Conservation (phyloP, 1,284 basidiomycete species). For the Volvariella volvacea region DNA sequence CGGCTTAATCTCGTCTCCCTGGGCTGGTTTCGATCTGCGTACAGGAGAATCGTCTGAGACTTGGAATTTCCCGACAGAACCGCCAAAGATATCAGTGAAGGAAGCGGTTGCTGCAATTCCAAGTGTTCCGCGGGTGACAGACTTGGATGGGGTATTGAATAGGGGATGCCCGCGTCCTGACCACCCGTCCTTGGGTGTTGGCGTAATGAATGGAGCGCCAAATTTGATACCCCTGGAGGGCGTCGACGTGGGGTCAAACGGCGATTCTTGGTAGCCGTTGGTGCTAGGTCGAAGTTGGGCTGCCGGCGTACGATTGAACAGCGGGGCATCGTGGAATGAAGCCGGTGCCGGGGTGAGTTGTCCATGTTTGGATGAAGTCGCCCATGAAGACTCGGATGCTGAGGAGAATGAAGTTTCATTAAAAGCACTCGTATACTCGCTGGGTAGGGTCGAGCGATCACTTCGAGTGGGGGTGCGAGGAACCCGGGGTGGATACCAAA, state of each 20-base stretch:
- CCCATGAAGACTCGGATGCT: conserved; percentile 38
- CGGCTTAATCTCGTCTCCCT: not conserved
- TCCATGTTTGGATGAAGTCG: conserved; percentile 33
- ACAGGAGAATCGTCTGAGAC: conserved; percentile 30
- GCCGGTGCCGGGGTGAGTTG: conserved; percentile 46
- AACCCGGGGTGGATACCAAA: conserved; percentile 27
- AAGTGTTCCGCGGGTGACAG: conserved; percentile 18
- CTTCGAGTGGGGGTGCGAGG: conserved; percentile 20
- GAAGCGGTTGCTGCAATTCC: conserved; percentile 22
- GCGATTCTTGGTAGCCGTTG: conserved; percentile 37
- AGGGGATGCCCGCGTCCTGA: conserved; percentile 28
- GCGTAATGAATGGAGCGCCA: conserved; percentile 47
- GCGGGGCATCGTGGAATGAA: conserved; percentile 31
- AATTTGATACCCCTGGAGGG: conserved; percentile 65
- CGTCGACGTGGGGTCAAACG: conserved; percentile 69
- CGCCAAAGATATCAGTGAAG: conserved; percentile 24
- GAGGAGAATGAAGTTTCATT: conserved; percentile 25
- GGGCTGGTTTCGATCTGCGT: conserved; percentile 17
- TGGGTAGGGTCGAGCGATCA: conserved; percentile 10
- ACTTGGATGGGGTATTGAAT: conserved; percentile 44
- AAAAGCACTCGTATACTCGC: no score
- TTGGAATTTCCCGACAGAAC: conserved; percentile 16
- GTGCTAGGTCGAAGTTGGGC: conserved; percentile 27
- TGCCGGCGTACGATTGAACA: conserved; percentile 35
- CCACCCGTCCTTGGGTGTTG: conserved; percentile 42